These are phyloP conservation scores for Solanum chiquidenum DNA, from an alignment of 257 asterid species.

Conservation along the genomic window DNA sequence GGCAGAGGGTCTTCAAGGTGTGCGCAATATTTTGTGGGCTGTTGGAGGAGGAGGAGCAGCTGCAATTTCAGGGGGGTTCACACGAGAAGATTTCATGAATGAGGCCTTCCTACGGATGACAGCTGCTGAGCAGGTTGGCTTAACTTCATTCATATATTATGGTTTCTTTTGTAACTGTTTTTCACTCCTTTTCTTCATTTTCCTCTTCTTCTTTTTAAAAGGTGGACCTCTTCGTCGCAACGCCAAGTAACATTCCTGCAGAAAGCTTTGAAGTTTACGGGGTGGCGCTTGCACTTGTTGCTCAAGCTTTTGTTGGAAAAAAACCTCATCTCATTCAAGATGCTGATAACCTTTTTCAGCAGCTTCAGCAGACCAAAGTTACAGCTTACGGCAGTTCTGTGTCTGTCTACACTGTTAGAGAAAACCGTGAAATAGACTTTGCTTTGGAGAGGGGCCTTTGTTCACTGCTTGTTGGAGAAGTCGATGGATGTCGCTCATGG, in stretches of 20 bases:
- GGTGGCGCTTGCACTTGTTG: slow-evolving; percentile 93
- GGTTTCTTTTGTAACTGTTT: neutral
- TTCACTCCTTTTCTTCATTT: neutral
- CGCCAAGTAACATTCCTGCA: slow-evolving; percentile 94
- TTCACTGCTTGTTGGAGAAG: slow-evolving; percentile 89
- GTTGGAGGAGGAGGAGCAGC: slow-evolving; percentile 99
- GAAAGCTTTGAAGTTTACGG: slow-evolving; percentile 97
- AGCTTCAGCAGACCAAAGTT: slow-evolving; percentile 87
- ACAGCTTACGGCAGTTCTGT: slow-evolving; percentile 36
- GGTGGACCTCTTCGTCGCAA: slow-evolving; percentile 92
- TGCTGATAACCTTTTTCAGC: slow-evolving; percentile 93
- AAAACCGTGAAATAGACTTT: slow-evolving; percentile 72
- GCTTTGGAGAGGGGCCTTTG: slow-evolving; percentile 98
- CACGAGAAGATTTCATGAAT: slow-evolving; percentile 96
- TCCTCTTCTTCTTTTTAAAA: slow-evolving; percentile 9
- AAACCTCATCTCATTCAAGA: slow-evolving; percentile 90
- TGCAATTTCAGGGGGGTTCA: slow-evolving; percentile 85
- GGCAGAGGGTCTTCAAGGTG: slow-evolving; percentile 88
- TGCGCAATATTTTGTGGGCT: slow-evolving; percentile 89
- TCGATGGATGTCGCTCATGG: slow-evolving; percentile 86
- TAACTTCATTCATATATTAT: neutral
- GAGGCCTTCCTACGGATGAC: slow-evolving; percentile 85
- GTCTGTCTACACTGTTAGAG: slow-evolving; percentile 33
- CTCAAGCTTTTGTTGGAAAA: slow-evolving; percentile 81
- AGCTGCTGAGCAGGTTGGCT: slow-evolving; percentile 82